These are phyloP conservation scores for Endoconidiophora laricicola DNA, from an alignment of 2,329 filamentous ascomycete genomes.

Conservation along the genomic window DNA sequence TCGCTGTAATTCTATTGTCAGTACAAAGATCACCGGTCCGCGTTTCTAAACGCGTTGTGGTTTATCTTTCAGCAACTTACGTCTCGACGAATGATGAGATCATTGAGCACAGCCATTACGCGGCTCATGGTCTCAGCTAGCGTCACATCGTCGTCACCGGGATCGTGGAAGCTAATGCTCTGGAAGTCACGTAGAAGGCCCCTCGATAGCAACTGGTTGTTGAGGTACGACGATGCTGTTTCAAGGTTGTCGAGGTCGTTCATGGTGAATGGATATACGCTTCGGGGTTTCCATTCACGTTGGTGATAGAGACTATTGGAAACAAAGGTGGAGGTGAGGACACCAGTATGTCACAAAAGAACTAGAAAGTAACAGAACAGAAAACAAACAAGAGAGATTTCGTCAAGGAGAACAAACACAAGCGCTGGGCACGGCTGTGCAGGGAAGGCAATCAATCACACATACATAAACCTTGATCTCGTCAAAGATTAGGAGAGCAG, in stretches of 20 bases:
- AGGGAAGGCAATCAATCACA: too few relatives aligned
- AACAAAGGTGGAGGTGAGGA: background rate
- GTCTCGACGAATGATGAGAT: constrained; percentile 77
- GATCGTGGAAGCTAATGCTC: constrained; percentile 66
- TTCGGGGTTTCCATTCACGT: background rate
- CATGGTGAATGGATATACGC: constrained; percentile 22
- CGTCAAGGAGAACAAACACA: too few relatives aligned
- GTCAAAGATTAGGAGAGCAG: too few relatives aligned
- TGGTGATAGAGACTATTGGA: too few relatives aligned
- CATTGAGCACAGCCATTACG: constrained; percentile 87
- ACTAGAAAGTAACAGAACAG: background rate
- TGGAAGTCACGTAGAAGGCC: constrained; percentile 52
- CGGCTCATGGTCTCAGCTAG: constrained; percentile 55
- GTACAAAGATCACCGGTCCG: background rate
- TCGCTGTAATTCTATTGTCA: constrained; percentile 36
- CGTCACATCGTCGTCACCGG: constrained; percentile 41
- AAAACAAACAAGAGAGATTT: background rate
- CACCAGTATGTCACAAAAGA: background rate
- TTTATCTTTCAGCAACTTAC: constrained; percentile 31
- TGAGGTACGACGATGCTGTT: constrained; percentile 55
- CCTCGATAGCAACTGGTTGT: constrained; percentile 52
- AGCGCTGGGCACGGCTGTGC: too few relatives aligned
- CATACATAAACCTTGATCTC: too few relatives aligned
- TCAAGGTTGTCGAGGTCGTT: constrained; percentile 44
- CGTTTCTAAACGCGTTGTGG: background rate